phyloP scores from a whole-genome alignment of 108 stramenopile species.

The Conticribra weissflogii region DNA sequence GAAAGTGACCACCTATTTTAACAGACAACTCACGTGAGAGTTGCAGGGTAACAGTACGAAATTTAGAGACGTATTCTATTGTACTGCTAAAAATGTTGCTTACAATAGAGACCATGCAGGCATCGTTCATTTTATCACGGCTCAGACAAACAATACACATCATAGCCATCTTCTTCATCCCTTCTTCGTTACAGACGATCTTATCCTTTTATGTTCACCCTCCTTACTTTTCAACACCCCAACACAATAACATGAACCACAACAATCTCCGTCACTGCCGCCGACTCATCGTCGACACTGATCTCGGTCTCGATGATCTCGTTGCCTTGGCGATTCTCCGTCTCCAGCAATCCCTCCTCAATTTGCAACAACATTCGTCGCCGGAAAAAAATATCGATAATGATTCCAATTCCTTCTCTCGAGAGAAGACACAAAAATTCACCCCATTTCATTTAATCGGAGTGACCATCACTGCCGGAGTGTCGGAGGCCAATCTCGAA shows the following conservation, averaged over 20 bases:
- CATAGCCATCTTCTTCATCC: too few species aligned
- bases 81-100: too few species aligned
- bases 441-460: constrained; percentile 28
- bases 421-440: background rate
- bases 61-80: too few species aligned
- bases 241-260: background rate
- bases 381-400: background rate
- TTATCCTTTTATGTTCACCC: background rate
- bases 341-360: constrained; percentile 22
- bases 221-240: background rate
- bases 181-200: too few species aligned
- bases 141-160: too few species aligned
- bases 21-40: too few species aligned
- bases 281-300: constrained; percentile 40
- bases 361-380: background rate
- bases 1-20: too few species aligned
- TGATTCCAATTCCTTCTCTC: too few species aligned
- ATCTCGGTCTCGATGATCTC: constrained; percentile 42
- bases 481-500: constrained; percentile 15
- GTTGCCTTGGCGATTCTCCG: constrained; percentile 44
- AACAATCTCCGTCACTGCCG: background rate
- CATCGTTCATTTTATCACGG: too few species aligned
- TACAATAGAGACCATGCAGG: too few species aligned
- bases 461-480: constrained; percentile 31
- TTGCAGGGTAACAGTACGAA: too few species aligned